These are phyloP conservation scores for Phytopythium mirpurense DNA, from an alignment of 352 stramenopile genomes.

Conservation along the genomic window DNA sequence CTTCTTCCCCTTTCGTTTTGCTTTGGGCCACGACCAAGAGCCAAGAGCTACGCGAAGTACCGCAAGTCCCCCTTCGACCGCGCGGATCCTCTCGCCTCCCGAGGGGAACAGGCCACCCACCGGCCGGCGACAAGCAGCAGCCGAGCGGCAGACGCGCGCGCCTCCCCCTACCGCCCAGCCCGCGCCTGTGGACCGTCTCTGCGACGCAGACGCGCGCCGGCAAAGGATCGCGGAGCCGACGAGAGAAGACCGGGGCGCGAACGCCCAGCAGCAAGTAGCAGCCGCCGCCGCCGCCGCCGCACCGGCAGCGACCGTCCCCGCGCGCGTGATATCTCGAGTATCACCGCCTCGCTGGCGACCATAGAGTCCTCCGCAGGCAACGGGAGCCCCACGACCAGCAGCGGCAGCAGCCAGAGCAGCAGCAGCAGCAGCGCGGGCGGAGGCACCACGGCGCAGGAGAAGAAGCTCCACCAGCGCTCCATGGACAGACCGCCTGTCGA, in stretches of 20 bases:
- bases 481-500: conserved; percentile 47
- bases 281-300: too few species aligned
- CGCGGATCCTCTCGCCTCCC: neutral
- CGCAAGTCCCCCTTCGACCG: neutral
- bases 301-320: neutral
- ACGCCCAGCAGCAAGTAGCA: conserved; percentile 5
- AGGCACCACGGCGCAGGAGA: conserved; percentile 21
- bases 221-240: neutral
- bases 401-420: conserved; percentile 13
- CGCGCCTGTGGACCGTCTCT: neutral
- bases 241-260: neutral
- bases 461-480: conserved; percentile 55
- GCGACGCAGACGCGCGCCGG: neutral
- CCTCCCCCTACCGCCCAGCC: neutral
- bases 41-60: neutral
- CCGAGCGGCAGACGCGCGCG: neutral
- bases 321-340: conserved; percentile 14
- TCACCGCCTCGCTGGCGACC: conserved; percentile 25
- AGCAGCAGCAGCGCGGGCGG: conserved; percentile 2
- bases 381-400: conserved; percentile 24
- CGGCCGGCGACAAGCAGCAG: neutral
- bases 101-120: neutral
- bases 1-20: conserved; percentile 1
- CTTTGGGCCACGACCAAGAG: neutral
- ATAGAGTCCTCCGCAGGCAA: conserved; percentile 24